Evolutionary conservation across 208 protist species (phyloP).

Genomic region (Trypanosoma grayi): DNA sequence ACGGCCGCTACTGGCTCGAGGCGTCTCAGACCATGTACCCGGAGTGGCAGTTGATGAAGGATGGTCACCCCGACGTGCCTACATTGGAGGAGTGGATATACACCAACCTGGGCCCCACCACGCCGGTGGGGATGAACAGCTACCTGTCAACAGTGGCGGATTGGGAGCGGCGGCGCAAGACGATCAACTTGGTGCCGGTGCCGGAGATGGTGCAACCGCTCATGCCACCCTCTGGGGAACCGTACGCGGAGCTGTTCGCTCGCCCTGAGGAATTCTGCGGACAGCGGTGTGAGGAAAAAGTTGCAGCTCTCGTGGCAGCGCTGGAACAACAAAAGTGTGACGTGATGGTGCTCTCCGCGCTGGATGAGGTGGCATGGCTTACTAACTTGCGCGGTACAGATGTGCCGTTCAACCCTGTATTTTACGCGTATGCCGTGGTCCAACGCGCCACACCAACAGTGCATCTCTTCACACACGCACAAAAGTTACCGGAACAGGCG

Average conservation of each 20-base stretch:
- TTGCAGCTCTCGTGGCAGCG: conserved; percentile 41
- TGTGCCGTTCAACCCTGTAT: conserved; percentile 91
- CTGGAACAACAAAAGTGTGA: conserved; percentile 56
- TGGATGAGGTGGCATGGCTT: conserved; percentile 92
- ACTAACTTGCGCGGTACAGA: conserved; percentile 90
- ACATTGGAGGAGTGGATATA: conserved; percentile 72
- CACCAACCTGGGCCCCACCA: conserved; percentile 37
- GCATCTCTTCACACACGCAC: conserved; percentile 28
- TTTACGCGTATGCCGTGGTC: conserved; percentile 85
- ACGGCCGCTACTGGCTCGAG: conserved; percentile 97
- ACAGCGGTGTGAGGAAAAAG: conserved; percentile 46
- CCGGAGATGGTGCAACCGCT: conserved; percentile 51
- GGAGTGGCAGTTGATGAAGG: conserved; percentile 86
- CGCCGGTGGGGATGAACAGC: conserved; percentile 64
- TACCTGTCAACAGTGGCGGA: conserved; percentile 67
- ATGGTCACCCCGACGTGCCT: conserved; percentile 52
- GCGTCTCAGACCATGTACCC: conserved; percentile 81
- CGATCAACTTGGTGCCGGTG: conserved; percentile 57
- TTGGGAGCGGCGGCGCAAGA: conserved; percentile 65
- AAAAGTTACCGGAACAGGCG: conserved; percentile 39
- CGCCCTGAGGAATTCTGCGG: conserved; percentile 76
- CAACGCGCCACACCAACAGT: conserved; percentile 22
- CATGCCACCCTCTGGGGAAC: conserved; percentile 30
- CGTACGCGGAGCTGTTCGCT: conserved; percentile 24
- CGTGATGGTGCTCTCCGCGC: conserved; percentile 75